Evolutionary conservation across 1,284 basidiomycete genomes (phyloP), one percentile per base, ranked within the genome.

Genomic region (Boletus semigastroideus): DNA sequence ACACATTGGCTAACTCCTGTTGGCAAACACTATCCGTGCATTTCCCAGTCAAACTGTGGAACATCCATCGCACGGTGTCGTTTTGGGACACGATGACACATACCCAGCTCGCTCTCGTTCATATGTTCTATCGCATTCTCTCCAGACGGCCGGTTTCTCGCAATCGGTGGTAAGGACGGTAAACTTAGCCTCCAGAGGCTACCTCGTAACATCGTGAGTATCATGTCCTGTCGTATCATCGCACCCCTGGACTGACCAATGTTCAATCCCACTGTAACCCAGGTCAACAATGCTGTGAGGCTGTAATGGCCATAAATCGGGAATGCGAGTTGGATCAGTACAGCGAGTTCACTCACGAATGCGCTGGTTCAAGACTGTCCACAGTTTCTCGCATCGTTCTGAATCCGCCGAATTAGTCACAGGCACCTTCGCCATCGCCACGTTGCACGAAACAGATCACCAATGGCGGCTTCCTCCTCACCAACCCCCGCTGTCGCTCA

Each of bases 271-370:
- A 22, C 22, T 22, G 4, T 22, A n/a, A 22, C 5, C 22, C 22
- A 22, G 22, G 22, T 22, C 22, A 5, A 22, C 22, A 5, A 22
- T 22, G n/a, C n/a, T n/a, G n/a, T n/a, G n/a, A n/a, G 86, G 87
- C 79, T 90, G 86, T 90, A 82, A 70, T 62, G 87, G 87, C 86
- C 83, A 80, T 72, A 77, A 83, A 63, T 55, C 75, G 87, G 87
- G 87, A 85, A 89, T 90, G 86, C 75, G 82, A 81, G 79, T 71
- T 72, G 80, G 84, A 82, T 77, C 64, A 60, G 72, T 58, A 73
- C n/a, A n/a, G 25, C 25, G 5, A 25, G 25, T 25, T 25, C 25
- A 25, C 25, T 25, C 25, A 25, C 25, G 22, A 25, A 7, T 25
- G 25, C 25, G 25, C 25, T 25, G 25, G 25, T 25, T 25, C 25